Evolutionary conservation across 192 early-diverging fungal genomes (phyloP), one percentile per base, ranked within the genome.

Genomic region (Coemansia sp.): DNA sequence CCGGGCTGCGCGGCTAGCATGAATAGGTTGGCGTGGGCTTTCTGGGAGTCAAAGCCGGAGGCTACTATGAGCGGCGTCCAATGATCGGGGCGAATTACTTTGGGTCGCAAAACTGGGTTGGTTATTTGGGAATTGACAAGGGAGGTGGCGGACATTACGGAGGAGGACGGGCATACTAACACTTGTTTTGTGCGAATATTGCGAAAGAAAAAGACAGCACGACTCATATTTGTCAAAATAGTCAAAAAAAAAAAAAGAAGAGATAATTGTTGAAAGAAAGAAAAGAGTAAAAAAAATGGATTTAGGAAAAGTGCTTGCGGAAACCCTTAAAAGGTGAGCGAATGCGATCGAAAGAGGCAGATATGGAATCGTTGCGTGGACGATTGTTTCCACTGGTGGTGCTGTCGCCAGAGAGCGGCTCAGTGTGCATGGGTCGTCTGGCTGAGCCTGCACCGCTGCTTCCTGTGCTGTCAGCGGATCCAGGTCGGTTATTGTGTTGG

Each of bases 111-210:
- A 10, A 62, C 67, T 3, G 40, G 43, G 37, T 74, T 62, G 14
- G 59, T 64, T 39, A 83, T 76, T 59, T 83, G 82, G 2, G 57
- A 46, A 20, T 69, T 70, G 24, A 75, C 21, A 35, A 68, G 35
- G 0, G 42, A 13, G 3, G 74, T 63, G 11, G 56, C 61, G 3
- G 59, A 61, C n/a, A 82, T 57, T 9, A 82, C 65, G 18, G 73
- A 76, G 53, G 46, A 39, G 42, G 71, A 70, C 18, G 67, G 73
- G 26, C 66, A 73, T 8, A 63, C 70, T 5, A 83, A 57, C 16
- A 84, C 74, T 51, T 84, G 83, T n/a, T 66, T 74, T 62, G 77
- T 84, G 48, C 72, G 66, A 20, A 84, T 77, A 59, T 84, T 65
- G 40, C 83, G 77, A 64, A 73, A 84, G 26, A 79, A 60, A 51